These are phyloP conservation scores for Allium fistulosum DNA, from an alignment of 106 monocot genomes.

Conservation along the genomic window DNA sequence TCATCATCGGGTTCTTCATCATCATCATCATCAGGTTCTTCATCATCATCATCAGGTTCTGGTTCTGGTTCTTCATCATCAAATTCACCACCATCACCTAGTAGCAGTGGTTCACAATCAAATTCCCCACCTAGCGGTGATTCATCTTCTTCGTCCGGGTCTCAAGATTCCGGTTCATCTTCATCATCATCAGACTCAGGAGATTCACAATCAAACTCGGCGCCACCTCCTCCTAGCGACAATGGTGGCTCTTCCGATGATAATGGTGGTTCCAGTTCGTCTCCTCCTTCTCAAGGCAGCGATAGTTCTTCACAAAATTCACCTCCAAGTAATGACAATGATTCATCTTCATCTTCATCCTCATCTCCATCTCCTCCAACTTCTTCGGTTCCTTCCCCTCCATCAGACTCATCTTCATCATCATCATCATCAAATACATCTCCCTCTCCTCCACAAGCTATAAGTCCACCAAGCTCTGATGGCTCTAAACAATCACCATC, in stretches of 20 bases:
- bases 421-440: background rate
- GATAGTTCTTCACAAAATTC: slow-evolving; percentile 2
- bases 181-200: background rate
- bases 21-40: slow-evolving; percentile 1
- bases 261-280: background rate
- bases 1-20: background rate
- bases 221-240: background rate
- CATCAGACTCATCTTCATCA: background rate
- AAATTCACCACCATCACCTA: background rate
- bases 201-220: background rate
- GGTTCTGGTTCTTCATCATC: background rate
- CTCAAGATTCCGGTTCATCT: background rate
- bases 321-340: background rate
- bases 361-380: background rate
- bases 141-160: background rate
- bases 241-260: background rate
- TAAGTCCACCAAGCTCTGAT: background rate
- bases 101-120: background rate
- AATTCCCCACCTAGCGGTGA: background rate
- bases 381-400: slow-evolving; percentile 3
- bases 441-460: background rate
- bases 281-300: background rate
- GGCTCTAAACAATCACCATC: background rate
- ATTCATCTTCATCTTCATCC: background rate
- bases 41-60: slow-evolving; percentile 1